Evolutionary conservation across 202 grass and related monocot genomes (phyloP).

Genomic region (Setaria viridis): DNA sequence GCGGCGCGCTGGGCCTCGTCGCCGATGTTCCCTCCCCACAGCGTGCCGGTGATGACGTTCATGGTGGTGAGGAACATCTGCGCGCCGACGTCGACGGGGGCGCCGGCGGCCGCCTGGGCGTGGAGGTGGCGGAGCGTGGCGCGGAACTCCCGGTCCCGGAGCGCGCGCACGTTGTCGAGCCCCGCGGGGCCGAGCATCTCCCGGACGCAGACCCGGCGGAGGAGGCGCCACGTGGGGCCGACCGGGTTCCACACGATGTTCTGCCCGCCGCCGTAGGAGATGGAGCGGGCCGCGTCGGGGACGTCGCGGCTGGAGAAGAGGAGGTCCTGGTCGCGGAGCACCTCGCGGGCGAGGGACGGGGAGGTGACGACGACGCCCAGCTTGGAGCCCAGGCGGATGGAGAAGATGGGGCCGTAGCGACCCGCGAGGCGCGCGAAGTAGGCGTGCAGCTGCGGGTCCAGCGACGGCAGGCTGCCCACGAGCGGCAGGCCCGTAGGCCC

Average conservation of each 20-base stretch:
- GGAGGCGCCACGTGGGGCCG: conserved; percentile 65
- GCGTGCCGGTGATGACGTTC: conserved; percentile 62
- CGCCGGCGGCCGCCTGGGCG: neutral
- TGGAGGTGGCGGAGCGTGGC: conserved; percentile 53
- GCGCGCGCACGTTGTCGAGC: conserved; percentile 47
- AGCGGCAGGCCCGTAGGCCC: conserved; percentile 66
- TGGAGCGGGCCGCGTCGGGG: conserved; percentile 39
- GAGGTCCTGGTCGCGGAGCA: conserved; percentile 65
- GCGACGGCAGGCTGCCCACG: conserved; percentile 69
- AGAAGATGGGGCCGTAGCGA: conserved; percentile 69
- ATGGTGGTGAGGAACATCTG: conserved; percentile 63
- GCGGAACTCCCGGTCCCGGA: conserved; percentile 60
- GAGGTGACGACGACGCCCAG: conserved; percentile 66
- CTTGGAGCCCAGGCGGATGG: conserved; percentile 75
- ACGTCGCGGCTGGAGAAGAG: conserved; percentile 60
- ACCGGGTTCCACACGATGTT: conserved; percentile 70
- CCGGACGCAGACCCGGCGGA: conserved; percentile 63
- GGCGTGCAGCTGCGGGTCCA: conserved; percentile 66
- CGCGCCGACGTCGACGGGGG: conserved; percentile 51
- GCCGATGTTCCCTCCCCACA: conserved; percentile 64
- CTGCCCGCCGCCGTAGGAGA: conserved; percentile 59
- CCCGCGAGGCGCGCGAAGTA: conserved; percentile 66
- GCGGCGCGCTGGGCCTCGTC: conserved; percentile 37
- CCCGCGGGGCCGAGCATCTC: conserved; percentile 62
- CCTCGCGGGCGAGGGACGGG: conserved; percentile 50